phyloP scores from a whole-genome alignment of 108 stramenopile genomes.

The Epipyxis sp. region DNA sequence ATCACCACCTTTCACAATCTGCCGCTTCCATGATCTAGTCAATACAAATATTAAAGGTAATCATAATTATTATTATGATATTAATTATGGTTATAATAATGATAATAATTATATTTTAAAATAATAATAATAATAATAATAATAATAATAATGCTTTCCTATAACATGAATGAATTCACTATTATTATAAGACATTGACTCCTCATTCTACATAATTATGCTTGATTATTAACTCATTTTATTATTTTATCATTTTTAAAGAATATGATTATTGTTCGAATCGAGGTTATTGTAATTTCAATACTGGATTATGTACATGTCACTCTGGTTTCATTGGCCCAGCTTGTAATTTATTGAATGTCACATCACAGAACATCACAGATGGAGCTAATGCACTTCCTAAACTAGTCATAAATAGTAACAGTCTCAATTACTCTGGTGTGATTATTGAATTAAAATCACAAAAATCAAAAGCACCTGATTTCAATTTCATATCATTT shows the following conservation, averaged over 20 bases:
- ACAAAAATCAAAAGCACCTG: conserved; percentile 42
- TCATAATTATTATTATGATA: too few relatives aligned
- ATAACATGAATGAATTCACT: background rate
- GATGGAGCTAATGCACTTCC: conserved; percentile 36
- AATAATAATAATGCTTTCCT: too few relatives aligned
- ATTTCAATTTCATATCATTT: conserved; percentile 44
- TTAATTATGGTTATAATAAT: too few relatives aligned
- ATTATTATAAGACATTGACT: background rate
- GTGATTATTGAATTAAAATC: conserved; percentile 32
- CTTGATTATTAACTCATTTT: too few relatives aligned
- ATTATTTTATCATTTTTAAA: conserved; percentile 26
- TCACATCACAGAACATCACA: conserved; percentile 31
- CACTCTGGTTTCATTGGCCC: conserved; percentile 47
- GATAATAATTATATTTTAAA: too few relatives aligned
- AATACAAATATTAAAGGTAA: too few relatives aligned
- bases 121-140: too few relatives aligned
- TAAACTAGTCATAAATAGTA: conserved; percentile 34
- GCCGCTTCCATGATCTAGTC: conserved; percentile 33
- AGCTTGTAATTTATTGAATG: conserved; percentile 29
- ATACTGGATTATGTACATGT: conserved; percentile 45
- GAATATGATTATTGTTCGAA: conserved; percentile 51
- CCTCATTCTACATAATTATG: too few relatives aligned
- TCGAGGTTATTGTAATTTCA: conserved; percentile 45
- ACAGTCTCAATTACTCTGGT: conserved; percentile 36
- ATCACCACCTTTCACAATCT: conserved; percentile 16